Conservation (phyloP, 495 filamentous ascomycete species). For the Saxophila tyrrhenica region DNA sequence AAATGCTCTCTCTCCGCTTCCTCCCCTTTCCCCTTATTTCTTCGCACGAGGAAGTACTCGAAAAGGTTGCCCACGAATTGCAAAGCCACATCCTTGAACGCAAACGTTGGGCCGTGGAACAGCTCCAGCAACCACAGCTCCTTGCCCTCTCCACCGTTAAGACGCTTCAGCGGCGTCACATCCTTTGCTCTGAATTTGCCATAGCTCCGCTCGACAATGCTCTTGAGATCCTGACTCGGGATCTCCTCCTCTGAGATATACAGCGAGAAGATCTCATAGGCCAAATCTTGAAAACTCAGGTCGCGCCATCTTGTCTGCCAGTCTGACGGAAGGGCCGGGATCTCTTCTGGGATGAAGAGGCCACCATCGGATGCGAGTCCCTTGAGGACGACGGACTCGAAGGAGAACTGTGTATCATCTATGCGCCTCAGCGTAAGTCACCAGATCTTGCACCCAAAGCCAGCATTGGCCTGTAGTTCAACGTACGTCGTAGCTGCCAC, state of each 20-base stretch:
- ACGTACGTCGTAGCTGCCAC: conserved; percentile 65
- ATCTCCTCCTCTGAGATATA: conserved; percentile 81
- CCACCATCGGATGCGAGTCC: conserved; percentile 82
- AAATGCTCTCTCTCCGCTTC: conserved; percentile 67
- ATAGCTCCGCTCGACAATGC: conserved; percentile 70
- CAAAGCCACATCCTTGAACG: conserved; percentile 87
- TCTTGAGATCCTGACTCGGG: conserved; percentile 62
- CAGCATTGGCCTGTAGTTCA: neutral
- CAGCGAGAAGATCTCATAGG: conserved; percentile 60
- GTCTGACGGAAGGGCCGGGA: conserved; percentile 51
- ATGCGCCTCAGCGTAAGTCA: conserved; percentile 16
- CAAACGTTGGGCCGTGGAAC: conserved; percentile 94
- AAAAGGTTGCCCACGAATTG: conserved; percentile 92
- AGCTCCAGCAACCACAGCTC: conserved; percentile 81
- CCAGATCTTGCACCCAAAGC: too few relatives aligned
- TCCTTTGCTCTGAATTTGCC: conserved; percentile 71
- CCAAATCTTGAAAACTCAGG: conserved; percentile 66
- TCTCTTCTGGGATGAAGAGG: conserved; percentile 77
- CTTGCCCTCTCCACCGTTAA: conserved; percentile 42
- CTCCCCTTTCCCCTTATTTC: conserved; percentile 60
- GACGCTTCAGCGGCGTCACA: conserved; percentile 58
- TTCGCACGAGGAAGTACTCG: conserved; percentile 82
- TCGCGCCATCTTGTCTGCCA: conserved; percentile 61
- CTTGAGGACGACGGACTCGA: conserved; percentile 83
- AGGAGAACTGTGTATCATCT: conserved; percentile 53